Evolutionary conservation across 2,329 filamentous ascomycete species (phyloP), one percentile per base, ranked within the genome.

Genomic region (Domatiomyces globalis): DNA sequence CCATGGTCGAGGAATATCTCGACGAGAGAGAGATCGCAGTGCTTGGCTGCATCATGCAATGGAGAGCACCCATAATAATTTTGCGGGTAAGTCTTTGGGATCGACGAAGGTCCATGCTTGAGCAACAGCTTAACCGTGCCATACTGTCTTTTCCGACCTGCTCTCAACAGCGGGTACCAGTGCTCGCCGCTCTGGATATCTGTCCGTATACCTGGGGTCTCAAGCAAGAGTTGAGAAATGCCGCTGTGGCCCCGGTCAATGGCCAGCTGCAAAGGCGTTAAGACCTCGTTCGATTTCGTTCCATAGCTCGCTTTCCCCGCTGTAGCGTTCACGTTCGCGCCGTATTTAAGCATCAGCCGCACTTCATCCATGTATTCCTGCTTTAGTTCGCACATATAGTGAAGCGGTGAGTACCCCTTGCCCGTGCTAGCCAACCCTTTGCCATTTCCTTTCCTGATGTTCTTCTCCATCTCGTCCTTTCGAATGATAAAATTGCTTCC

Each of bases 301-400:
- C 49, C 49, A 46, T 54, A 57, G 2, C 55, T 54, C 20, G 57
- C 56, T 47, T 55, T 52, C 46, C 51, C 55, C 5, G 52, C 52
- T 20, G 53, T 48, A 25, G 57, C 54, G 18, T 58, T 55, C 25
- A 56, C 52, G 43, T 59, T 54, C 15, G 51, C 57, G 17, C 54
- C 56, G 18, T 54, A 52, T 29, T 50, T 51, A 43, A 59, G 49
- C 27, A 59, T 42, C 18, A 59, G 45, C 18, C 53, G 51, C 12
- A 59, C 50, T 43, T 59, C 57, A 25, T 54, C 50, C 12, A 46
- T 49, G n/a, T 53, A 48, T 46, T 59, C 57, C 15, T 54, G 49
- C 25, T 53, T 54, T 2, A 57, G 50, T 33, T 58, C 57, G 46
- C 57, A 59, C 49, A 59, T 56, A 45, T 55, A 58, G 49, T 59